Percentiles rank a stretch among this genome's conserved stretches.
These are phyloP conservation scores for Exophiala spinifera DNA, from an alignment of 2,329 filamentous ascomycete species.

Conservation along the genomic window DNA sequence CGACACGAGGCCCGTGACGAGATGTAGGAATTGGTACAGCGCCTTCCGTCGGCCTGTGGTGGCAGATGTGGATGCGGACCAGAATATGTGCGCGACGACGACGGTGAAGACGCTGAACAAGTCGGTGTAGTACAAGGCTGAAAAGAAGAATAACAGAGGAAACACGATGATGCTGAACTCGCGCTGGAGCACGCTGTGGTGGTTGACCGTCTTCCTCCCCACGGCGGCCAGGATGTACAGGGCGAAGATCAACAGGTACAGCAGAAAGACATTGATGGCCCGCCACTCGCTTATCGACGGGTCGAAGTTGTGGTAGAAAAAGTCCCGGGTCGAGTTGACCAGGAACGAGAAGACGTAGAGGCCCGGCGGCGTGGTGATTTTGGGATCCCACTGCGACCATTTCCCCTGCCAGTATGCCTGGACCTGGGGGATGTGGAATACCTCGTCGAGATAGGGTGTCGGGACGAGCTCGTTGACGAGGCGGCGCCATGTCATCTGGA, in stretches of 20 bases:
- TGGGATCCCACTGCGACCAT: constrained; percentile 84
- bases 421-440: constrained; percentile 76
- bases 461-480: constrained; percentile 50
- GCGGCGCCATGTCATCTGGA: constrained; percentile 38
- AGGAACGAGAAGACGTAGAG: constrained; percentile 60
- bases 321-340: constrained; percentile 46
- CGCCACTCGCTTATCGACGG: constrained; percentile 19
- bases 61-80: constrained; percentile 25
- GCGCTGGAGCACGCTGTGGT: constrained; percentile 21
- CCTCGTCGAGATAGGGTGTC: constrained; percentile 57
- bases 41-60: constrained; percentile 18
- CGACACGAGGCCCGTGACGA: constrained; percentile 61
- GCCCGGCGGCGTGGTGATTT: constrained; percentile 94
- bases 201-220: constrained; percentile 54
- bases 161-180: constrained; percentile 64
- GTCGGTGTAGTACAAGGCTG: constrained; percentile 91
- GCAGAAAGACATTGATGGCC: constrained; percentile 20
- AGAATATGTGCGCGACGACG: constrained; percentile 62
- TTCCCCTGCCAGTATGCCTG: constrained; percentile 75
- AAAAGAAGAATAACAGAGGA: constrained; percentile 93
- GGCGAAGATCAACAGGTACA: constrained; percentile 25
- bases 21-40: constrained; percentile 32
- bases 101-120: constrained; percentile 76
- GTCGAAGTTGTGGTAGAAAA: constrained; percentile 43
- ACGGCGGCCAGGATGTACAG: constrained; percentile 22